Evolutionary conservation across 495 filamentous ascomycete species (phyloP), one percentile per base, ranked within the genome.

Genomic region (Staphylotrichum tortipilum): DNA sequence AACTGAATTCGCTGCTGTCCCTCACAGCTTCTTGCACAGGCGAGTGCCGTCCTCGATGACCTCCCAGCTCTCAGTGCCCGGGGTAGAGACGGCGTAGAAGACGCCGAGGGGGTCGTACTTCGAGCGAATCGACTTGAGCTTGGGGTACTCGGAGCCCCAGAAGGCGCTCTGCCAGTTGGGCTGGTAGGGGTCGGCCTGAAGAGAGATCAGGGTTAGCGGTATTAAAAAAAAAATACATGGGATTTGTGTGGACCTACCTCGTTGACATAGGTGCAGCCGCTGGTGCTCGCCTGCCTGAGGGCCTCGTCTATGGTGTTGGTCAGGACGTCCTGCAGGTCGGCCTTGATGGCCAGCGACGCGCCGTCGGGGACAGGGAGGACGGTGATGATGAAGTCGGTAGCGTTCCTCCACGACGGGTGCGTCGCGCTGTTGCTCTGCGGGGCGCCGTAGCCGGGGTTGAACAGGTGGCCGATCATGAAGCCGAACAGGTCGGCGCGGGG

Each of bases 61-160:
- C 56, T 65, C 61, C 68, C 68, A 70, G 17, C 58, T 56, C 47
- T 70, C 68, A 1, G 66, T 70, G 4, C 68, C 68, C 4, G 68
- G 66, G 1, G 68, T 70, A 7, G 68, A 33, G 1, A 66, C 39
- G 3, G 68, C 64, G 35, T 70, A 70, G 24, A 80, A 79, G 9
- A 82, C 54, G 8, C 68, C 68, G 14, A 60, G 50, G 1, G 80
- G 80, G 65, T 82, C 80, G 64, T 72, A 79, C 49, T 72, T 71
- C 59, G 67, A 59, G 55, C 80, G 74, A 30, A 72, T 42, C 29
- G 73, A 49, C 19, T 62, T 63, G 1, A 64, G 49, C 8, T 41
- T 24, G 3, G 56, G 56, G 26, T 73, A 71, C 35, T 66, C 58
- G 8, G 51, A 45, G 11, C 68, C 68, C 53, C 64, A 73, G 49